phyloP scores from a whole-genome alignment of 2,329 filamentous ascomycete genomes.

The Pseudopyricularia cyperi region DNA sequence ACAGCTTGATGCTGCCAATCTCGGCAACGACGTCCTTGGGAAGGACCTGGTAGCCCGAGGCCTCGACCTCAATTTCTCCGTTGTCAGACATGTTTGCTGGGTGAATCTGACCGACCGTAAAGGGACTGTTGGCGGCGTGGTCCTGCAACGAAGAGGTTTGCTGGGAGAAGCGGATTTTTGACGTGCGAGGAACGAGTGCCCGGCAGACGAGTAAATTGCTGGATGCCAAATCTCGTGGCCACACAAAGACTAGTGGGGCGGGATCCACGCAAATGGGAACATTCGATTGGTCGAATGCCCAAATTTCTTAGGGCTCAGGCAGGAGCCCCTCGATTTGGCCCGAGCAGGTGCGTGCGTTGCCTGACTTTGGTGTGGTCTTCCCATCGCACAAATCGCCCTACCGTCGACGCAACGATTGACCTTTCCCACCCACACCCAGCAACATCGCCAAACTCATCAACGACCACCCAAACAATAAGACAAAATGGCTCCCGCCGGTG shows the following conservation, averaged over 20 bases:
- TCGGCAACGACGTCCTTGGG: slow-evolving; percentile 87
- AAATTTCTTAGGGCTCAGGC: background rate
- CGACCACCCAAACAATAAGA: background rate
- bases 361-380: background rate
- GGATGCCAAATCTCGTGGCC: background rate
- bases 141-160: slow-evolving; percentile 3
- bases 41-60: slow-evolving; percentile 63
- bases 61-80: slow-evolving; percentile 88
- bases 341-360: background rate
- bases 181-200: background rate
- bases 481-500: slow-evolving; percentile 26
- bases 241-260: background rate
- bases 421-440: background rate
- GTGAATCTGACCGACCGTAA: slow-evolving; percentile 16
- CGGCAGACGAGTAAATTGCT: background rate
- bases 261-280: background rate
- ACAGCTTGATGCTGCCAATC: slow-evolving; percentile 88
- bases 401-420: background rate
- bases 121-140: slow-evolving; percentile 12
- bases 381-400: background rate
- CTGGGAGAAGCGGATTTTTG: slow-evolving; percentile 1
- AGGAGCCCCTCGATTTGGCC: background rate
- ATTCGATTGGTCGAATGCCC: background rate
- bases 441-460: background rate
- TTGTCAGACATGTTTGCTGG: slow-evolving; percentile 74